phyloP scores from a whole-genome alignment of 2,329 filamentous ascomycete species.

The Scedosporium apiospermum region DNA sequence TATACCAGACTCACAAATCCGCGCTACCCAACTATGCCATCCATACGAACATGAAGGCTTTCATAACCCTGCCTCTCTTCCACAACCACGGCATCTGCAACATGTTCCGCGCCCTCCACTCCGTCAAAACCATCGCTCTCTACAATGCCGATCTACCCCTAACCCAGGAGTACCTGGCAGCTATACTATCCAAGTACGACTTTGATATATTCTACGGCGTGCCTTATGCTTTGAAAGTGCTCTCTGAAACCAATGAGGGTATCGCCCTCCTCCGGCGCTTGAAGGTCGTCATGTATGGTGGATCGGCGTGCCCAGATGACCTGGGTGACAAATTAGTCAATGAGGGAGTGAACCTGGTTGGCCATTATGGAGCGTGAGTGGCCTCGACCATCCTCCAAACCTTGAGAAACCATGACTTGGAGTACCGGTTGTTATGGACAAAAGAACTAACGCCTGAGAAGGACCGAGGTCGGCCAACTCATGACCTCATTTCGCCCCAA shows the following conservation, averaged over 20 bases:
- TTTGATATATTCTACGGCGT: conserved; percentile 51
- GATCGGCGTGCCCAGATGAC: conserved; percentile 48
- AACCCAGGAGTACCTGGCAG: conserved; percentile 36
- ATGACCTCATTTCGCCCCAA: conserved; percentile 48
- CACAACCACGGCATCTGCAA: conserved; percentile 50
- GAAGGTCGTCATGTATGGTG: conserved; percentile 47
- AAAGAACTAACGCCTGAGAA: conserved; percentile 16
- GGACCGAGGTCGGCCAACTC: conserved; percentile 50
- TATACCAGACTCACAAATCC: conserved; percentile 45
- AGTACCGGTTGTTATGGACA: no score
- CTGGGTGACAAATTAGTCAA: conserved; percentile 43
- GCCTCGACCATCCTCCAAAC: conserved; percentile 15
- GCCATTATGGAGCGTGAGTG: conserved; percentile 46
- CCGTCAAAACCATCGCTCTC: conserved; percentile 38
- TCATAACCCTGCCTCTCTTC: conserved; percentile 48
- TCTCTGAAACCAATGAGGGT: conserved; percentile 48
- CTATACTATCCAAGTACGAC: conserved; percentile 29
- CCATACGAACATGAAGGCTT: conserved; percentile 30
- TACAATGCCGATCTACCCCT: conserved; percentile 47
- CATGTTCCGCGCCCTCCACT: conserved; percentile 42
- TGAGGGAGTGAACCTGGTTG: conserved; percentile 43
- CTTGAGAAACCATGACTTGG: no score
- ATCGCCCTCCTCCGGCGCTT: conserved; percentile 33
- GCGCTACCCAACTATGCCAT: conserved; percentile 36
- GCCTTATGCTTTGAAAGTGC: conserved; percentile 54